Conservation (phyloP, 257 asterid genomes). For the Lantana camara region DNA sequence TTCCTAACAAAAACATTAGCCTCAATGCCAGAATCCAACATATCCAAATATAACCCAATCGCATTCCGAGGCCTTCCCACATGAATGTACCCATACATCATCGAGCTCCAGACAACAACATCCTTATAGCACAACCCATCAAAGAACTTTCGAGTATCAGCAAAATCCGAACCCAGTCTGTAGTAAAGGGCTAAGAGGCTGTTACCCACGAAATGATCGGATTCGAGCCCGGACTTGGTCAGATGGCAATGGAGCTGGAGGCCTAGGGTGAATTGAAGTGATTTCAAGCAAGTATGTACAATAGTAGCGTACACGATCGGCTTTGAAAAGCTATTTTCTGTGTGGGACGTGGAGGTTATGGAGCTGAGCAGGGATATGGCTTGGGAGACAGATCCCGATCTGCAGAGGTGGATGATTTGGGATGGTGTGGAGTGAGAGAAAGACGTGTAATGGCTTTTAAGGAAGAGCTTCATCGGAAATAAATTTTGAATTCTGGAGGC, state of each 20-base stretch:
- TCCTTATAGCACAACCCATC: too few relatives aligned
- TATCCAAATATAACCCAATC: constrained; percentile 43
- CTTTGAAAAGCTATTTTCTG: constrained; percentile 30
- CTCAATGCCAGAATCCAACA: constrained; percentile 53
- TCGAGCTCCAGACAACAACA: constrained; percentile 85
- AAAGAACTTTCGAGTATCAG: constrained; percentile 52
- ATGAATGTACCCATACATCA: constrained; percentile 78
- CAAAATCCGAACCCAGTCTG: constrained; percentile 44
- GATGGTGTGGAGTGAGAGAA: constrained; percentile 31
- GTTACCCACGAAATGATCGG: constrained; percentile 80
- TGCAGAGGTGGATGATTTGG: constrained; percentile 55
- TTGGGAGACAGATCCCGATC: constrained; percentile 43
- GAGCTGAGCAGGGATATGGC: constrained; percentile 51
- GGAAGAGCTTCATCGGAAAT: constrained; percentile 43
- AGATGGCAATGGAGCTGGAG: constrained; percentile 74
- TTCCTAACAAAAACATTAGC: constrained; percentile 67
- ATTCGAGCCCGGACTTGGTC: constrained; percentile 60
- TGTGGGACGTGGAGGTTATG: constrained; percentile 23
- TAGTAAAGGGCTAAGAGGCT: constrained; percentile 71
- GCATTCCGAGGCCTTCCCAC: constrained; percentile 47
- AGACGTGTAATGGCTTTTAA: constrained; percentile 39
- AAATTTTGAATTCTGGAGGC: too few relatives aligned
- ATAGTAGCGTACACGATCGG: constrained; percentile 57
- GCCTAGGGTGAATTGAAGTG: constrained; percentile 46
- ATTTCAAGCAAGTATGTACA: constrained; percentile 56